Conservation (phyloP, 306 rosid genomes). For the Corylus americana region DNA sequence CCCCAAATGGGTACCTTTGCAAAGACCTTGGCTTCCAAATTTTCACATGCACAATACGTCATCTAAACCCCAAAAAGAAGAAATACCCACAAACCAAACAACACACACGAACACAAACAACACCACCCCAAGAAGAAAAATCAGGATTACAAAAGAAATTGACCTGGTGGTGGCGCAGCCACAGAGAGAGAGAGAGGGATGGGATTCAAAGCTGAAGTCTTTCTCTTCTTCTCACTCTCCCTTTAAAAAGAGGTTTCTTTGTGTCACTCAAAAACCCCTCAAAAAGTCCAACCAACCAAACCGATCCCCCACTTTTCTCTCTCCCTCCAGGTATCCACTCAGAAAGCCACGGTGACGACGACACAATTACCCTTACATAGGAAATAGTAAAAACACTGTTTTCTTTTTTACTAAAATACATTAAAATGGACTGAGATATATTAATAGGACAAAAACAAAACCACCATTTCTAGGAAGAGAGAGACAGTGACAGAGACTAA, state of each 20-base stretch:
- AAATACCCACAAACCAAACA: background rate
- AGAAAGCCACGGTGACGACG: slow-evolving; percentile 23
- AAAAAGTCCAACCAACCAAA: slow-evolving; percentile 25
- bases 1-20: background rate
- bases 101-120: background rate
- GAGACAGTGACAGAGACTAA: background rate
- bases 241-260: background rate
- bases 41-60: too few relatives aligned
- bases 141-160: background rate
- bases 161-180: background rate
- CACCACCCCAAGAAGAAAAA: background rate
- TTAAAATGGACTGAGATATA: background rate
- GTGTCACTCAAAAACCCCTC: slow-evolving; percentile 10
- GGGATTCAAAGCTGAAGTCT: background rate
- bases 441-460: background rate
- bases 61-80: background rate
- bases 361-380: background rate
- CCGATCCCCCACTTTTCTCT: slow-evolving; percentile 24
- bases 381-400: background rate
- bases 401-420: too few relatives aligned
- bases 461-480: background rate
- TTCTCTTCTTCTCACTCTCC: background rate
- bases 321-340: background rate
- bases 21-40: background rate
- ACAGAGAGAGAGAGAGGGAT: background rate